These are phyloP conservation scores for Nemania diffusa DNA, from an alignment of 2,329 filamentous ascomycete genomes.

Conservation along the genomic window DNA sequence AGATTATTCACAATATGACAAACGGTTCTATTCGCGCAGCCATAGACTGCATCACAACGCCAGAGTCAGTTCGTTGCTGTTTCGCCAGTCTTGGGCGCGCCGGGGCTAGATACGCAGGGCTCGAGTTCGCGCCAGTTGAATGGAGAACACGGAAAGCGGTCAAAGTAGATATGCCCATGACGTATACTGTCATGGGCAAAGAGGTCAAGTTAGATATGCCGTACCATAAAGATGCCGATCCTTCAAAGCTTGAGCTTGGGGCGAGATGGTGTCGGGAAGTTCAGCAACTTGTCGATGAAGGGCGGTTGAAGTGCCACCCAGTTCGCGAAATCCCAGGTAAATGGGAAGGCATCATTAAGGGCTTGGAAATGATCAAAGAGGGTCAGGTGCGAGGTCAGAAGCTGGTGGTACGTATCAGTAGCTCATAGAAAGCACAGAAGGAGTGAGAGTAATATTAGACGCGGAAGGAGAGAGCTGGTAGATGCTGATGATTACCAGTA, in stretches of 20 bases:
- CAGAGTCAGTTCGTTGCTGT: neutral
- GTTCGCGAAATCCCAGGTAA: neutral
- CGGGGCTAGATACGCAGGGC: neutral
- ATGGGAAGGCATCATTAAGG: neutral
- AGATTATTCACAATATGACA: too few species aligned
- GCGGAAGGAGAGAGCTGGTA: too few species aligned
- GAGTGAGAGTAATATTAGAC: too few species aligned
- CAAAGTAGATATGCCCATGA: neutral
- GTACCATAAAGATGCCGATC: neutral
- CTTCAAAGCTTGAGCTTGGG: rapidly evolving
- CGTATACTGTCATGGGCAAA: neutral
- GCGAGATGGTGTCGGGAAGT: neutral
- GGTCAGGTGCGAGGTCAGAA: neutral
- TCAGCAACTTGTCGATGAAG: neutral
- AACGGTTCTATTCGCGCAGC: neutral
- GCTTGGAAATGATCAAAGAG: neutral
- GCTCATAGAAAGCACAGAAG: too few species aligned
- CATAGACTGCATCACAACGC: conserved; percentile 17
- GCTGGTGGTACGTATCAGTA: neutral
- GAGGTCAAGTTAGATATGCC: neutral
- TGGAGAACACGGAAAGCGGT: conserved; percentile 1
- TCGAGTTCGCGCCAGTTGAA: neutral
- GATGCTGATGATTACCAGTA: too few species aligned
- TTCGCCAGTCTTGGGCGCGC: neutral
- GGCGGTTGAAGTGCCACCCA: neutral